Conservation (phyloP, 2,329 filamentous ascomycete species). For the Phaeosphaeriaceae sp. region DNA sequence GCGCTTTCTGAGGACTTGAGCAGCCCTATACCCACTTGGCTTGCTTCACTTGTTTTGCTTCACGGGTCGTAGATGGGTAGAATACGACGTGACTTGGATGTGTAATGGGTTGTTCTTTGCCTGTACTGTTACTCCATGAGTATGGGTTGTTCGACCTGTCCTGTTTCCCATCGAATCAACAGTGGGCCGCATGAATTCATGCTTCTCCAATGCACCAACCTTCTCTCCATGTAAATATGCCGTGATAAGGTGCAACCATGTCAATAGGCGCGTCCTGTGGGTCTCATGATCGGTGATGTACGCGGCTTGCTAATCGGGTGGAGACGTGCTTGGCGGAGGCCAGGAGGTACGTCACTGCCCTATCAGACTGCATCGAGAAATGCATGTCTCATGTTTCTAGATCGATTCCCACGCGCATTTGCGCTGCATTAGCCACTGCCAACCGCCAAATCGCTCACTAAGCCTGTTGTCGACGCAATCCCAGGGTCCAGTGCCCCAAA, state of each 20-base stretch:
- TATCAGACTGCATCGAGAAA: constrained; percentile 3
- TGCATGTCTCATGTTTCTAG: constrained; percentile 12
- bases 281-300: constrained; percentile 1
- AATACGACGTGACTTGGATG: constrained; percentile 12
- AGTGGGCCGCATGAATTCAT: constrained; percentile 44
- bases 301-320: constrained; percentile 1
- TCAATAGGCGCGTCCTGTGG: background rate
- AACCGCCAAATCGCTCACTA: constrained; percentile 3
- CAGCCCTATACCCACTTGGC: constrained; percentile 43
- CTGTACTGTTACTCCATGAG: constrained; percentile 20
- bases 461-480: background rate
- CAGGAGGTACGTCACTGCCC: constrained; percentile 22
- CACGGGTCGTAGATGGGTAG: constrained; percentile 6
- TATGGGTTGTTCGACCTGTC: constrained; percentile 19
- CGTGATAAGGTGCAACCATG: background rate
- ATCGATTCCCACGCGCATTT: constrained; percentile 6
- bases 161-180: constrained; percentile 18
- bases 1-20: constrained; percentile 54
- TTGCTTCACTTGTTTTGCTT: constrained; percentile 23
- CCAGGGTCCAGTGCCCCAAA: background rate
- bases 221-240: background rate
- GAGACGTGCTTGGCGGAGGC: background rate
- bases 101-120: constrained; percentile 1
- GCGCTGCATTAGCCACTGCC: background rate
- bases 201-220: constrained; percentile 24